These are phyloP conservation scores for Diplodia intermedia DNA, from an alignment of 2,329 filamentous ascomycete species.

Conservation along the genomic window DNA sequence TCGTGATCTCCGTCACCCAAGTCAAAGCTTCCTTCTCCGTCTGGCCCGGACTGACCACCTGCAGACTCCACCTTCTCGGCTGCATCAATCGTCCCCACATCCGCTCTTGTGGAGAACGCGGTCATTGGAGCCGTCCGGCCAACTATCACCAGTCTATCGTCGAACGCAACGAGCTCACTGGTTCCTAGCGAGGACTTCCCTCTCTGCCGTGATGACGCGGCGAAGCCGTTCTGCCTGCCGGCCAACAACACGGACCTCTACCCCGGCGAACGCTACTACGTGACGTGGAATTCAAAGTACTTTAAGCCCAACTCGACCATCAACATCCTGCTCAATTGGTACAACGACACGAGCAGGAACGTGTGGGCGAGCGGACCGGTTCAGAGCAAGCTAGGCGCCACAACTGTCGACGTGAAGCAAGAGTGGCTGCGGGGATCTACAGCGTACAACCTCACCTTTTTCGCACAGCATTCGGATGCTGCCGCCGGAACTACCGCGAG, in stretches of 20 bases:
- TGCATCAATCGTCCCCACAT: conserved; percentile 33
- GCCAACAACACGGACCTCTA: conserved; percentile 44
- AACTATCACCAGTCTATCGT: conserved; percentile 21
- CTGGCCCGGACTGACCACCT: conserved; percentile 20
- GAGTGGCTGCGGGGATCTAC: conserved; percentile 50
- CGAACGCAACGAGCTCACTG: conserved; percentile 18
- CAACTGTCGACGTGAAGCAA: conserved; percentile 48
- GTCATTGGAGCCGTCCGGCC: conserved; percentile 37
- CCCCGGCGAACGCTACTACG: conserved; percentile 49
- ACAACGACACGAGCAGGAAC: conserved; percentile 43
- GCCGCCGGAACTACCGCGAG: conserved; percentile 38
- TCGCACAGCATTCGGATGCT: conserved; percentile 43
- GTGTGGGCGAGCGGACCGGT: conserved; percentile 48
- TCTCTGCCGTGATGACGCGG: conserved; percentile 41
- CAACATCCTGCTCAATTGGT: conserved; percentile 44
- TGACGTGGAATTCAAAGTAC: conserved; percentile 36
- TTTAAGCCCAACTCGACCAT: conserved; percentile 40
- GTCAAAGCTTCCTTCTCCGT: conserved; percentile 26
- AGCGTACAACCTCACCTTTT: conserved; percentile 49
- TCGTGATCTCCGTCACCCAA: conserved; percentile 7
- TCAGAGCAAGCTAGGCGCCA: conserved; percentile 49
- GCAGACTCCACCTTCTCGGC: conserved; percentile 34
- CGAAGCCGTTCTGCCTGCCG: conserved; percentile 47
- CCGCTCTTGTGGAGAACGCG: conserved; percentile 36
- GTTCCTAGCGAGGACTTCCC: conserved; percentile 42